Evolutionary conservation across 192 early-diverging fungal species (phyloP).

Genomic region (Entomortierella parvispora): DNA sequence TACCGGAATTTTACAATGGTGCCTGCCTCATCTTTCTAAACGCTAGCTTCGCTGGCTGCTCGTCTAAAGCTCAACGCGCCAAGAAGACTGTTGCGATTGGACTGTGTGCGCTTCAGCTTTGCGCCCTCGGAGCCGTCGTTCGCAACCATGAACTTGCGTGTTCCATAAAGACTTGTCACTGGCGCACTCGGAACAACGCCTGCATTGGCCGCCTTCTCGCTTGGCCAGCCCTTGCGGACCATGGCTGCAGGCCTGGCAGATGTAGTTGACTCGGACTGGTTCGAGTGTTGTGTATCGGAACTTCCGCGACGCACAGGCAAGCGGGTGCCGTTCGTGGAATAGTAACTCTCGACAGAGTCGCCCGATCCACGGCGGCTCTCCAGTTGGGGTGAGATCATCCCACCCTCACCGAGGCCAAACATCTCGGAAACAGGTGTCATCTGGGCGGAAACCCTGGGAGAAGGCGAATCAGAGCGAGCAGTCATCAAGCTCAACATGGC

Average conservation of each 20-base stretch:
- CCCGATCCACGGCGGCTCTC: conserved; percentile 35
- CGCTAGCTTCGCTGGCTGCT: conserved; percentile 5
- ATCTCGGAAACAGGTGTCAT: conserved; percentile 29
- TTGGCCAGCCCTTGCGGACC: conserved; percentile 51
- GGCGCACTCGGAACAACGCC: conserved; percentile 47
- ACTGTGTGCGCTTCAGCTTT: conserved; percentile 30
- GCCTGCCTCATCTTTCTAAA: too few species aligned
- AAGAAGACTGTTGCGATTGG: conserved; percentile 36
- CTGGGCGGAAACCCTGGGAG: conserved; percentile 18
- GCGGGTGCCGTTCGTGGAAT: background rate
- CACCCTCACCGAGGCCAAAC: background rate
- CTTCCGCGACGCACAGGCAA: conserved; percentile 21
- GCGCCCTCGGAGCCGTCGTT: background rate
- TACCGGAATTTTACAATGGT: too few species aligned
- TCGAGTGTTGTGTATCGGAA: conserved; percentile 31
- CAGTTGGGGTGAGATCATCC: conserved; percentile 8
- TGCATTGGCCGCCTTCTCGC: conserved; percentile 44
- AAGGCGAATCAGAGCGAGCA: conserved; percentile 36
- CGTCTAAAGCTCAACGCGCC: conserved; percentile 40
- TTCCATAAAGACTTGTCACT: conserved; percentile 19
- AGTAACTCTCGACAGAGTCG: conserved; percentile 24
- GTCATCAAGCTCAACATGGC: conserved; percentile 39
- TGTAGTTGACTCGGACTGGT: conserved; percentile 24
- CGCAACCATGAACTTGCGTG: conserved; percentile 46
- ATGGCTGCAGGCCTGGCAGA: conserved; percentile 29